Base-by-base conservation (phyloP, 2,329 filamentous ascomycete species). In the Phyllosticta citribraziliensis region DNA sequence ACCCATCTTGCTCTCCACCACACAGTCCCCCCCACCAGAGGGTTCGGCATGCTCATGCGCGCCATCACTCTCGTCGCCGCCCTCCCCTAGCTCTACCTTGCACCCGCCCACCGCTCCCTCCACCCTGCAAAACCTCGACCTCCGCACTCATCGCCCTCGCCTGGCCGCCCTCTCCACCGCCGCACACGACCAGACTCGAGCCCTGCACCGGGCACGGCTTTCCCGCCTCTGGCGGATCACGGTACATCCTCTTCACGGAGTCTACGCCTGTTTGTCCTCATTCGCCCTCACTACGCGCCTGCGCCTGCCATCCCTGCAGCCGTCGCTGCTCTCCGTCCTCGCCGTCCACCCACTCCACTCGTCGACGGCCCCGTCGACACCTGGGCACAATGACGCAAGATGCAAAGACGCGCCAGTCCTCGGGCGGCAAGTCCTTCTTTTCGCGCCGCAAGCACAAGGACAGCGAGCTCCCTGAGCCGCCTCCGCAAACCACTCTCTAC, bases 341-440 rank as follows among this genome's bases (percentile, higher is more conserved):
- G 59, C 47, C 47, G 60, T 22, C 60, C 20, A 51, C 57, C 19
- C 33, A 2, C 6, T 22, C 60, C 20, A 51, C 57, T 27, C 33
- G 11, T 17, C 27, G 33, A 47, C 33, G 33, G 33, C 33, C 33
- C 12, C 33, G 11, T 12, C 17, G 33, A 9, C 33, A 14, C 11
- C 33, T 40, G 33, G 33, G 33, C 33, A 40, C 33, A 40, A 40
- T 40, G 33, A 40, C 33, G 33, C 33, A 40, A 17, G 33, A 40
- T 79, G 87, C 89, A 79, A 91, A 92, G 78, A 82, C 87, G 70
- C 86, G 89, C 75, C 88, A 93, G 80, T 91, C 88, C 66, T 91
- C 89, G 70, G 87, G 86, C 72, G 83, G 85, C 72, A 88, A 87
- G 73, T 90, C 88, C 65, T 91, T 97, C 80, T 97, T 97, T 79